phyloP scores from a whole-genome alignment of 2,329 filamentous ascomycete genomes.

The Colletotrichum sp. region DNA sequence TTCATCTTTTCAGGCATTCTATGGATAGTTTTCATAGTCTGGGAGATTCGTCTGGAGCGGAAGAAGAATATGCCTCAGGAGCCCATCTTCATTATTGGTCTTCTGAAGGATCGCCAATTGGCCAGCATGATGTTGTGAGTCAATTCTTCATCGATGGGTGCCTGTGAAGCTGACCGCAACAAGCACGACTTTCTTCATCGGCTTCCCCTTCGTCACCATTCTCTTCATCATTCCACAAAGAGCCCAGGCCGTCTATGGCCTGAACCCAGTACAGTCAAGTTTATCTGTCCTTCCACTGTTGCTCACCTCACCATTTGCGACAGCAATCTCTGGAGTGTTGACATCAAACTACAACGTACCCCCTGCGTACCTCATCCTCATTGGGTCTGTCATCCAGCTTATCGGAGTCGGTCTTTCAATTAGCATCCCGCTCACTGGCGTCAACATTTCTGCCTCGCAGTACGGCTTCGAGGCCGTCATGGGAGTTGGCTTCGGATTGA shows the following conservation, averaged over 20 bases:
- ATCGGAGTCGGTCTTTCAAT: constrained; percentile 37
- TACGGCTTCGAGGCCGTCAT: constrained; percentile 38
- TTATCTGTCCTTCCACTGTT: constrained; percentile 38
- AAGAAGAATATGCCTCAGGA: background rate
- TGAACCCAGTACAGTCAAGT: constrained; percentile 35
- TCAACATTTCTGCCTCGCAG: constrained; percentile 26
- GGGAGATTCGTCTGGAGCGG: background rate
- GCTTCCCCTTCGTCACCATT: constrained; percentile 29
- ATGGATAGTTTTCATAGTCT: background rate
- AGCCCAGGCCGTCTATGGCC: constrained; percentile 32
- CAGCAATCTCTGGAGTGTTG: constrained; percentile 32
- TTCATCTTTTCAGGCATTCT: constrained; percentile 20
- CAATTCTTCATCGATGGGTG: fast-evolving
- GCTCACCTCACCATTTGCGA: constrained; percentile 35
- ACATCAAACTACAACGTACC: constrained; percentile 30
- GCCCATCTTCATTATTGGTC: background rate
- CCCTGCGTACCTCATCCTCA: constrained; percentile 33
- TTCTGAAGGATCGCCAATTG: background rate
- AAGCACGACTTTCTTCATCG: constrained; percentile 23
- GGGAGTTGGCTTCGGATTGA: constrained; percentile 41
- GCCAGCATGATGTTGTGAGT: background rate
- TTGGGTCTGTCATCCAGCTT: constrained; percentile 32
- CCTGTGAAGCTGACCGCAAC: background rate
- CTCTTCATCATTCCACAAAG: constrained; percentile 29
- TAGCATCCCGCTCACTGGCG: constrained; percentile 14